phyloP scores from a whole-genome alignment of 805 yeast species.

The Teunomyces atbi region DNA sequence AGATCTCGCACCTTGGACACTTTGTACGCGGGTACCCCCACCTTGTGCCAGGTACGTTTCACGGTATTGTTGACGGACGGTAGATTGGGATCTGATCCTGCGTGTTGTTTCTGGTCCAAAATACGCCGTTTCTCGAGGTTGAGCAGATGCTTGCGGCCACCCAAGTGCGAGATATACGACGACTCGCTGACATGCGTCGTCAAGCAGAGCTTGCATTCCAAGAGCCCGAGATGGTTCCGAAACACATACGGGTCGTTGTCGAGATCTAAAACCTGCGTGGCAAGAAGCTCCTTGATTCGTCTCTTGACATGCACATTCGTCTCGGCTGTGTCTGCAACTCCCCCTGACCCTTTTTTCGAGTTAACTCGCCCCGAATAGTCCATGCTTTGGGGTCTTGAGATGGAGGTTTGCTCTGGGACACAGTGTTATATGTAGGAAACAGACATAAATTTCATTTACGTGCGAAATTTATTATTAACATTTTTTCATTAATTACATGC shows the following conservation, averaged over 20 bases:
- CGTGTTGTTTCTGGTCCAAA: constrained; percentile 18
- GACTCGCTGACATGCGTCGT: constrained; percentile 81
- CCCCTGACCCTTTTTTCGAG: constrained; percentile 88
- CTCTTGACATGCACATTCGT: constrained; percentile 66
- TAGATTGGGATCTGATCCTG: constrained; percentile 5
- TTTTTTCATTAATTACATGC: neutral
- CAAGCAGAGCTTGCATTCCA: constrained; percentile 81
- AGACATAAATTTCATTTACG: neutral
- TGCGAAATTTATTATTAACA: no score
- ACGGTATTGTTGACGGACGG: constrained; percentile 36
- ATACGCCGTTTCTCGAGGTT: constrained; percentile 61
- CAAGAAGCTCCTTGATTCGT: constrained; percentile 63
- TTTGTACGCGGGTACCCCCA: constrained; percentile 73
- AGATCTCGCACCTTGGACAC: constrained; percentile 69
- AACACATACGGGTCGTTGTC: constrained; percentile 80
- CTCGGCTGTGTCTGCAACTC: constrained; percentile 73
- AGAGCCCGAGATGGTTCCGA: constrained; percentile 76
- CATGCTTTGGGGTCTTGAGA: constrained; percentile 41
- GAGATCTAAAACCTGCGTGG: constrained; percentile 47
- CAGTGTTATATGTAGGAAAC: neutral
- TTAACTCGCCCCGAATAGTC: constrained; percentile 89
- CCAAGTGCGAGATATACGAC: constrained; percentile 78
- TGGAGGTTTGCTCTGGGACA: neutral
- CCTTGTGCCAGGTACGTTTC: constrained; percentile 52
- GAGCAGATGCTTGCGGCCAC: constrained; percentile 78